Conservation (phyloP, 1,139 yeast genomes). For the Debaryomycetaceae sp. region DNA sequence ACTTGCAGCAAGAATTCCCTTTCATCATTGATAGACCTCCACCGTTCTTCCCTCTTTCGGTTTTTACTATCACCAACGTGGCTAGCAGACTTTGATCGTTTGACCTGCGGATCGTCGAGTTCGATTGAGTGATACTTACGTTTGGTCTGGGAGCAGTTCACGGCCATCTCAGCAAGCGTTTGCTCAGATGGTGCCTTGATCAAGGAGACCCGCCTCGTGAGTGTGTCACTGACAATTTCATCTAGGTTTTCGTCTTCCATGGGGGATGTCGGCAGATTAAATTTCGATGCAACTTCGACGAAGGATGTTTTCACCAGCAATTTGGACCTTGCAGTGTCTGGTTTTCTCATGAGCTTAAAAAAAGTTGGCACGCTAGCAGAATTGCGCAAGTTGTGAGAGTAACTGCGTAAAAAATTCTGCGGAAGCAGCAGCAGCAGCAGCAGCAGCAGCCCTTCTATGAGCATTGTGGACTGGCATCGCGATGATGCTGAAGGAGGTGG, state of each 20-base stretch:
- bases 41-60: slow-evolving; percentile 18
- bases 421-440: slow-evolving; percentile 1
- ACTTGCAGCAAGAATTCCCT: slow-evolving; percentile 27
- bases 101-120: slow-evolving; percentile 9
- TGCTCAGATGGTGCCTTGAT: slow-evolving; percentile 9
- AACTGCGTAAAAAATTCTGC: slow-evolving; percentile 2
- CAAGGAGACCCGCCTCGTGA: slow-evolving; percentile 10
- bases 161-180: slow-evolving; percentile 2
- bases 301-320: slow-evolving; percentile 1
- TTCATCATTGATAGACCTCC: slow-evolving; percentile 32
- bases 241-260: slow-evolving; percentile 2
- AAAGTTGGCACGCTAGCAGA: slow-evolving; percentile 12
- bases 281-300: slow-evolving; percentile 4
- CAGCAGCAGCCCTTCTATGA: slow-evolving; percentile 5
- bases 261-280: slow-evolving; percentile 1
- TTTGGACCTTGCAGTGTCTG: slow-evolving; percentile 4
- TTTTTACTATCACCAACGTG: slow-evolving; percentile 13
- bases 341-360: slow-evolving; percentile 4
- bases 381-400: slow-evolving; percentile 6
- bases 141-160: neutral
- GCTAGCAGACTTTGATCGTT: slow-evolving; percentile 27
- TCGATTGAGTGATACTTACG: neutral
- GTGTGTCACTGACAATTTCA: slow-evolving; percentile 2
- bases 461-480: slow-evolving; percentile 1
- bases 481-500: too few relatives aligned